phyloP scores from a whole-genome alignment of 2,329 filamentous ascomycete species.

The Cladosporium sp. region DNA sequence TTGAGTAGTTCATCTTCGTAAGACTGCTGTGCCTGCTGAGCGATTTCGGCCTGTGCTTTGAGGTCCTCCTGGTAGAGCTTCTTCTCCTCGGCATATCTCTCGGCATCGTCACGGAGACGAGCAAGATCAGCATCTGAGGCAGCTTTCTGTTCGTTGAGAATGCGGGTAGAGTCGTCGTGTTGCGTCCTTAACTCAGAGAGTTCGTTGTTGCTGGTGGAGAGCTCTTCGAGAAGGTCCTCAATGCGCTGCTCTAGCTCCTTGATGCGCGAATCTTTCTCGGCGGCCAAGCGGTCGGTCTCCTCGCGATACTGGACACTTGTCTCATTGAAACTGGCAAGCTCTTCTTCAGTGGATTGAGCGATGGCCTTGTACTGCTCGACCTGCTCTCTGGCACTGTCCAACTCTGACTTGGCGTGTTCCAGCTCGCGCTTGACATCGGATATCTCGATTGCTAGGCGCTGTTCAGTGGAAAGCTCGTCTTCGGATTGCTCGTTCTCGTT shows the following conservation, averaged over 20 bases:
- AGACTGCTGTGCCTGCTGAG: constrained; percentile 85
- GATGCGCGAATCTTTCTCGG: constrained; percentile 75
- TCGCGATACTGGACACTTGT: constrained; percentile 84
- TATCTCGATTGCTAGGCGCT: constrained; percentile 79
- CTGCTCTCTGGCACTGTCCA: constrained; percentile 76
- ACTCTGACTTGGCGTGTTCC: constrained; percentile 72
- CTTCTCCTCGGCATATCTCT: constrained; percentile 72
- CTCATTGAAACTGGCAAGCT: constrained; percentile 71
- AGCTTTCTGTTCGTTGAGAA: constrained; percentile 77
- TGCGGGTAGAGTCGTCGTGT: constrained; percentile 67
- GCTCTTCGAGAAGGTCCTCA: constrained; percentile 77
- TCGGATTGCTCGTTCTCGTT: constrained; percentile 45
- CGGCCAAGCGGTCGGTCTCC: constrained; percentile 71
- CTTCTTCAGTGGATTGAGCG: constrained; percentile 81
- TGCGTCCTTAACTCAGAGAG: constrained; percentile 74
- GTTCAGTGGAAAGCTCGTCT: constrained; percentile 57
- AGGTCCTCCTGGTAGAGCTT: constrained; percentile 87
- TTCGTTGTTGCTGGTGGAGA: constrained; percentile 76
- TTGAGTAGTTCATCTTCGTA: constrained; percentile 94
- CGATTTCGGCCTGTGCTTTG: constrained; percentile 88
- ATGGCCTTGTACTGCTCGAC: constrained; percentile 85
- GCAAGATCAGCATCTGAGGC: constrained; percentile 73
- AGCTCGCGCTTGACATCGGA: constrained; percentile 84
- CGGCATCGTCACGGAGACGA: constrained; percentile 77
- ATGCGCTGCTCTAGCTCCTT: constrained; percentile 77